These are phyloP conservation scores for Gelatoporia subvermispora DNA, from an alignment of 768 basidiomycete genomes.

Conservation along the genomic window DNA sequence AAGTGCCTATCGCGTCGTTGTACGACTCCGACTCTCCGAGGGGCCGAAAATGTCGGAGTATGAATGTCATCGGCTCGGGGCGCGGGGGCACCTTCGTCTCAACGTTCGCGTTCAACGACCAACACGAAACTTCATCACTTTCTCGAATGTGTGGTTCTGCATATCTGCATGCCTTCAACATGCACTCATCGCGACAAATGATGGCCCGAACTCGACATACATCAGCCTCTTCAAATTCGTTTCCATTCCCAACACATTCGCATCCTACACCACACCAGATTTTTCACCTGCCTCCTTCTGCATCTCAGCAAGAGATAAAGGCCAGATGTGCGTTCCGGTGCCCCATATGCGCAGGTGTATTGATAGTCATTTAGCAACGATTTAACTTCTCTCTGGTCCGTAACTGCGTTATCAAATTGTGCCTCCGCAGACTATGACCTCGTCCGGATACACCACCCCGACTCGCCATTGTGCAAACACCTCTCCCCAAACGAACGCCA, in stretches of 20 bases:
- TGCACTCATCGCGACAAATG: no score
- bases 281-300: slow-evolving; percentile 56
- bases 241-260: slow-evolving; percentile 48
- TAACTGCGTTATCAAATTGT: no score
- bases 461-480: slow-evolving; percentile 42
- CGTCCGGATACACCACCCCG: slow-evolving; percentile 68
- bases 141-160: no score
- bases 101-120: no score
- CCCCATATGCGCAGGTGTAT: background rate
- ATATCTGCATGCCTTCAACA: no score
- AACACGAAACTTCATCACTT: no score
- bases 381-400: background rate
- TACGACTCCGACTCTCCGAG: no score
- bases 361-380: background rate
- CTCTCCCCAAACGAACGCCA: slow-evolving; percentile 45
- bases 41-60: no score
- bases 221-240: slow-evolving; percentile 19
- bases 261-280: slow-evolving; percentile 68
- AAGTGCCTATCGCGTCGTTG: no score
- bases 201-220: slow-evolving; percentile 11
- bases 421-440: slow-evolving; percentile 60
- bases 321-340: slow-evolving; percentile 49
- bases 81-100: no score
- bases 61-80: no score
- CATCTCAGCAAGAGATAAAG: slow-evolving; percentile 61